These are phyloP conservation scores for Ilex aquifolium DNA, from an alignment of 257 asterid genomes.

Conservation along the genomic window DNA sequence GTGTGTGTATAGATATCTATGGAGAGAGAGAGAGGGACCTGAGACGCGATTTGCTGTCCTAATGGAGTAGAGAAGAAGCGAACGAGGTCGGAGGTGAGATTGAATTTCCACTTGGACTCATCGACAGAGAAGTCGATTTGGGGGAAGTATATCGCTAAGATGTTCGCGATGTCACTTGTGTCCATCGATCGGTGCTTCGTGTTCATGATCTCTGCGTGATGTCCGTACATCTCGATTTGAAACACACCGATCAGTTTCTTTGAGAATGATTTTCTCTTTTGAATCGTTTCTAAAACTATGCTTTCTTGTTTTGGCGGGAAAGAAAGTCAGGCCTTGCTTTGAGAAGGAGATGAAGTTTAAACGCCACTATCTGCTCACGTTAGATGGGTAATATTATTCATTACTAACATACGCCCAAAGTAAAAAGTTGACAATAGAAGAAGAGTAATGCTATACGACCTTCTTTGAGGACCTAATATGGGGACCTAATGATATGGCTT, in stretches of 20 bases:
- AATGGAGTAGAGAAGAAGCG: slow-evolving; percentile 56
- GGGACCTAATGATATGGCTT: too few relatives aligned
- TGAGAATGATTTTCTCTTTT: neutral
- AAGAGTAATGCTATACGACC: too few relatives aligned
- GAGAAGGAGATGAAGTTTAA: too few relatives aligned
- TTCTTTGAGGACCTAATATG: too few relatives aligned
- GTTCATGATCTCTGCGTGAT: slow-evolving; percentile 13
- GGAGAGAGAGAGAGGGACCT: slow-evolving; percentile 31
- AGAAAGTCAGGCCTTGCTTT: neutral
- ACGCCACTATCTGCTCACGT: too few relatives aligned
- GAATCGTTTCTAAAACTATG: neutral
- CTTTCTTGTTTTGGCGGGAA: neutral
- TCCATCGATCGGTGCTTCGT: slow-evolving; percentile 19
- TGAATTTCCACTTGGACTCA: slow-evolving; percentile 38
- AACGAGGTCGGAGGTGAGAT: slow-evolving; percentile 59
- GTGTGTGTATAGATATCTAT: too few relatives aligned
- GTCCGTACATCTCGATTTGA: slow-evolving; percentile 37
- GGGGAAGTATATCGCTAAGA: slow-evolving; percentile 52
- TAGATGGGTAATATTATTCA: too few relatives aligned
- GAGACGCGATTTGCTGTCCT: slow-evolving; percentile 39
- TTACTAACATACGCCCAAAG: too few relatives aligned
- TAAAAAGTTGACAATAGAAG: too few relatives aligned
- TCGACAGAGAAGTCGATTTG: slow-evolving; percentile 30
- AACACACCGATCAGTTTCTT: too few relatives aligned
- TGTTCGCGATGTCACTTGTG: slow-evolving; percentile 29